A percentile compares a stretch with the other conserved stretches of the same genome.
Conservation (phyloP, 2,329 filamentous ascomycete genomes). For the Verruconis gallopava region DNA sequence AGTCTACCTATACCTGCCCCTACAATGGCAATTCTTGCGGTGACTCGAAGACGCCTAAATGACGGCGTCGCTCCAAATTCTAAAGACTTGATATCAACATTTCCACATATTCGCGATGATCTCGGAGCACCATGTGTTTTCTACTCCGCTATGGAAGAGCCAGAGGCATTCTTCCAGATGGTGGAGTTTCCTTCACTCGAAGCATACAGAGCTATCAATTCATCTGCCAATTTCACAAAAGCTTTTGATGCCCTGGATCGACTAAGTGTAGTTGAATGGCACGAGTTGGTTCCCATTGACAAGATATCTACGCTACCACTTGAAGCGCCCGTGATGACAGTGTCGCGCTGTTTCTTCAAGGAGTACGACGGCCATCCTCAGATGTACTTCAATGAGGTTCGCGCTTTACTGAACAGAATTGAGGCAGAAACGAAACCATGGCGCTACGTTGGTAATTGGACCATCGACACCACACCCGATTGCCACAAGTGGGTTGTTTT, state of each 20-base stretch:
- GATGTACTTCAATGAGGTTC: not conserved
- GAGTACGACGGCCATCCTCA: not conserved
- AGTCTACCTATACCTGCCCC: no score
- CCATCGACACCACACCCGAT: not conserved
- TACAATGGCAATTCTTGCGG: not conserved
- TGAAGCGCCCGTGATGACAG: not conserved
- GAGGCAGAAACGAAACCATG: not conserved
- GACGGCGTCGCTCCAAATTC: not conserved
- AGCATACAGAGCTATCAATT: not conserved
- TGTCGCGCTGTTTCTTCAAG: not conserved
- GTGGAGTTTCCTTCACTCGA: not conserved
- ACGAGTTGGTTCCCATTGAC: not conserved
- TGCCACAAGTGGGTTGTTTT: not conserved
- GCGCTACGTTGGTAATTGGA: not conserved
- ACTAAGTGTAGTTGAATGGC: not conserved
- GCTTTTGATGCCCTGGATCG: not conserved
- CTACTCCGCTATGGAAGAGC: not conserved
- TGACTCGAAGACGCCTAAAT: not conserved
- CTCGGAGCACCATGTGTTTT: not conserved
- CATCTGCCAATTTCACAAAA: not conserved
- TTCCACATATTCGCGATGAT: not conserved
- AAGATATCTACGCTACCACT: not conserved
- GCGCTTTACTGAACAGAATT: not conserved
- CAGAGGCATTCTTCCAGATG: not conserved
- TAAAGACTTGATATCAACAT: not conserved